These are phyloP conservation scores for Wickerhamomyces bisporus DNA, from an alignment of 805 yeast species.

Conservation along the genomic window DNA sequence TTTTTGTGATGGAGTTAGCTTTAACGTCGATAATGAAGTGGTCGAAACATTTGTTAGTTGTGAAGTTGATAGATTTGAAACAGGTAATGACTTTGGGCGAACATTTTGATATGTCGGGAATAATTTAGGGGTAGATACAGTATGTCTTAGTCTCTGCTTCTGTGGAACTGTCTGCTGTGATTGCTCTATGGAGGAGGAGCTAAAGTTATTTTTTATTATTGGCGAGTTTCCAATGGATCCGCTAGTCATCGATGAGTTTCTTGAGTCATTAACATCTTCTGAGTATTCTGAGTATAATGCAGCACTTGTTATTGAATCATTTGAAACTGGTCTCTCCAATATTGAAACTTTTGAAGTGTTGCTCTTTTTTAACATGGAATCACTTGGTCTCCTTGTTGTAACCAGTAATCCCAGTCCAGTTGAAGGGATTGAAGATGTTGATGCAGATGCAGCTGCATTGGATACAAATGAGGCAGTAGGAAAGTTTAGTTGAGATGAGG, in stretches of 20 bases:
- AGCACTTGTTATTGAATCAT: constrained; percentile 22
- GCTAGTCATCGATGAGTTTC: constrained; percentile 25
- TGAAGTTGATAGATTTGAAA: background rate
- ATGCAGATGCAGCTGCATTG: too few relatives aligned
- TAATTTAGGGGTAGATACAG: constrained; percentile 7
- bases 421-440: too few relatives aligned
- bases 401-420: constrained; percentile 17
- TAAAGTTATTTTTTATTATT: constrained; percentile 5
- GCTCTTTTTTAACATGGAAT: constrained; percentile 12
- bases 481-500: background rate
- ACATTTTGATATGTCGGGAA: background rate
- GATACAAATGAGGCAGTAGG: too few relatives aligned
- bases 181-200: background rate
- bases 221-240: constrained; percentile 18
- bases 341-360: constrained; percentile 11
- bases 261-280: constrained; percentile 15
- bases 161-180: too few relatives aligned
- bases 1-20: constrained; percentile 38
- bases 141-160: constrained; percentile 5
- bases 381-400: constrained; percentile 23
- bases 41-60: background rate
- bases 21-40: constrained; percentile 12
- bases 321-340: constrained; percentile 24
- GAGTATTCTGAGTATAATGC: constrained; percentile 15
- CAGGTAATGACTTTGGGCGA: background rate